Percentiles rank a stretch among this genome's conserved stretches.
Evolutionary conservation across 495 filamentous ascomycete species (phyloP).

Genomic region (Penicillium coprophilum): DNA sequence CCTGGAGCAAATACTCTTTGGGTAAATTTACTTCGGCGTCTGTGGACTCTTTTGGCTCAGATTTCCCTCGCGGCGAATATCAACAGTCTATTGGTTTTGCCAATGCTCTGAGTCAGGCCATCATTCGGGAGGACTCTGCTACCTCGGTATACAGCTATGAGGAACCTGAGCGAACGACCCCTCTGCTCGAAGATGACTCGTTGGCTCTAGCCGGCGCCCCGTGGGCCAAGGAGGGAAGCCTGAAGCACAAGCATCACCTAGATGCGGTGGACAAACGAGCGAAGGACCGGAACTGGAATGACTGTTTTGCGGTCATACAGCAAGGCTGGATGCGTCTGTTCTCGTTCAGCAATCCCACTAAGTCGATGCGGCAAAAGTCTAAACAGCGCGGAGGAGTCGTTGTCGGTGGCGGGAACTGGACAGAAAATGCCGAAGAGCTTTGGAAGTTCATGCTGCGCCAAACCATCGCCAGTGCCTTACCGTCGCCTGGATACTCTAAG

Average conservation of each 20-base stretch:
- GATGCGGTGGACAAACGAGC: constrained; percentile 86
- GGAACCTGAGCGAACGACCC: constrained; percentile 55
- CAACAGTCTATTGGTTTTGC: constrained; percentile 97
- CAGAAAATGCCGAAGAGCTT: constrained; percentile 84
- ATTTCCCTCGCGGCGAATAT: constrained; percentile 79
- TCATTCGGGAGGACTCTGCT: constrained; percentile 85
- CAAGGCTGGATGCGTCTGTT: constrained; percentile 96
- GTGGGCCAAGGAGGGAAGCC: constrained; percentile 95
- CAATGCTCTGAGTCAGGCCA: constrained; percentile 93
- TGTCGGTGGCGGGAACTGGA: constrained; percentile 96
- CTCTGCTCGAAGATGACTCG: constrained; percentile 85
- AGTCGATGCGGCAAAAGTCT: constrained; percentile 69
- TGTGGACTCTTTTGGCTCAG: constrained; percentile 79
- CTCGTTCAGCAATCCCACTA: constrained; percentile 74
- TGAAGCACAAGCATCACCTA: constrained; percentile 95
- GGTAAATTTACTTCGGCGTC: constrained; percentile 89
- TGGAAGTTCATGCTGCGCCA: constrained; percentile 87
- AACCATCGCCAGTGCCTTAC: constrained; percentile 86
- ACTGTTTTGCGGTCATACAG: constrained; percentile 97
- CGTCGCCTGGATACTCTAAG: constrained; percentile 90
- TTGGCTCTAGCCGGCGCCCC: constrained; percentile 88
- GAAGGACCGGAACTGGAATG: constrained; percentile 89
- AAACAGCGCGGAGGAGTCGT: constrained; percentile 62
- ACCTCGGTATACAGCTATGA: constrained; percentile 52
- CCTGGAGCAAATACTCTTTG: constrained; percentile 92